Conservation (phyloP, 768 basidiomycete species). For the Tylopilus intermedius region DNA sequence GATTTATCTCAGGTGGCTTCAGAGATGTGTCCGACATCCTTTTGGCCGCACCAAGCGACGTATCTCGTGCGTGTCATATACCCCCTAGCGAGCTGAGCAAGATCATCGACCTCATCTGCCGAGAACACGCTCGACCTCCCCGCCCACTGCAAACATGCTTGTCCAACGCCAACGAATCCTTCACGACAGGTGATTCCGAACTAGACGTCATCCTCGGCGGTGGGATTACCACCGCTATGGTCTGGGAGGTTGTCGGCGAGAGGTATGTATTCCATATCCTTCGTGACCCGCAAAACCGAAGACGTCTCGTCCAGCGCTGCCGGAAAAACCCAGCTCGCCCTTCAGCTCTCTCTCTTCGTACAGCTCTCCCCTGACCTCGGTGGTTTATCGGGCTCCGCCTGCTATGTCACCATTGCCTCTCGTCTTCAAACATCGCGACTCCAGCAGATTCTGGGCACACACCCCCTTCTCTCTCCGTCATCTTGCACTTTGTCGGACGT, state of each 20-base stretch:
- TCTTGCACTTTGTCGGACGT: conserved; percentile 50
- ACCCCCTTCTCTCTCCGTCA: conserved; percentile 42
- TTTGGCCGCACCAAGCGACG: conserved; percentile 43
- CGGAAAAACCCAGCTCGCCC: conserved; percentile 89
- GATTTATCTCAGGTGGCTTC: conserved; percentile 42
- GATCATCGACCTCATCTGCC: conserved; percentile 49
- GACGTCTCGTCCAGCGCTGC: conserved; percentile 57
- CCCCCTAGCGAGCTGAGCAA: conserved; percentile 44
- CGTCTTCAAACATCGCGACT: conserved; percentile 65
- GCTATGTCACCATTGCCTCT: conserved; percentile 74
- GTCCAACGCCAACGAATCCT: conserved; percentile 39
- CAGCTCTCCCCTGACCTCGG: conserved; percentile 60
- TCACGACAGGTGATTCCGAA: conserved; percentile 68
- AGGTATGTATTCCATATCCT: conserved; percentile 57
- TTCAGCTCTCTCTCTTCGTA: conserved; percentile 76
- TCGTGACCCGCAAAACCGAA: conserved; percentile 5
- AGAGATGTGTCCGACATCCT: conserved; percentile 46
- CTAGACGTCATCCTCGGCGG: conserved; percentile 74
- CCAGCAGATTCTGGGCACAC: conserved; percentile 54
- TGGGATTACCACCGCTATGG: conserved; percentile 70
- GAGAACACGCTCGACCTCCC: conserved; percentile 36
- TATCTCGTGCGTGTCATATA: conserved; percentile 53
- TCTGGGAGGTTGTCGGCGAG: conserved; percentile 89
- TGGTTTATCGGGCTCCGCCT: conserved; percentile 62
- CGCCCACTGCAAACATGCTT: conserved; percentile 38